Evolutionary conservation across 768 basidiomycete genomes (phyloP).

Genomic region (Pleurotus salmoneostramineus): DNA sequence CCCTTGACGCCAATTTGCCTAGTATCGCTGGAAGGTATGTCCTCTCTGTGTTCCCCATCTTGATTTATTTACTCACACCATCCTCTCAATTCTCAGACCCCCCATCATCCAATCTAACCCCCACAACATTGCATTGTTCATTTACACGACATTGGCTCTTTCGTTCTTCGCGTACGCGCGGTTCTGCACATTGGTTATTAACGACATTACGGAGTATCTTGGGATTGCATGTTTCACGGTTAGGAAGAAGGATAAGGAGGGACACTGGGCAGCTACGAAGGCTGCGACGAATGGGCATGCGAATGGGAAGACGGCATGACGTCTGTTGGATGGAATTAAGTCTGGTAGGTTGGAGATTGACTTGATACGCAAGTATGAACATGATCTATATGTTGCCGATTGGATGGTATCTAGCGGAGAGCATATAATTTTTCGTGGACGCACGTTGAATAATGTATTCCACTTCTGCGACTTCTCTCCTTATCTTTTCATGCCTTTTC

Average conservation of each 20-base stretch:
- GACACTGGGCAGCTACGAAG: constrained; percentile 43
- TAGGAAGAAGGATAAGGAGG: constrained; percentile 71
- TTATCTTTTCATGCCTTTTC: no score
- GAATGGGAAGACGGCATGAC: constrained; percentile 5
- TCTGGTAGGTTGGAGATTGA: no score
- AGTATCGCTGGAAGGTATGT: constrained; percentile 63
- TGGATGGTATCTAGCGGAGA: no score
- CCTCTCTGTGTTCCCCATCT: constrained; percentile 5
- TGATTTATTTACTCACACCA: background rate
- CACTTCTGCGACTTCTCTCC: no score
- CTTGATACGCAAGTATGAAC: no score
- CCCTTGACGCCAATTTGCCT: constrained; percentile 79
- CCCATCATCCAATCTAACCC: constrained; percentile 75
- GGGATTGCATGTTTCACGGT: constrained; percentile 97
- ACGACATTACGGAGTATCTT: constrained; percentile 84
- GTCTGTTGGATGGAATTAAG: no score
- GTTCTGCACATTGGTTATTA: constrained; percentile 81
- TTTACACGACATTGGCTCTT: constrained; percentile 65
- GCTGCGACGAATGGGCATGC: background rate
- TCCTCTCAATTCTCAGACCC: constrained; percentile 27
- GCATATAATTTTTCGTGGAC: no score
- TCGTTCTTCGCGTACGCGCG: constrained; percentile 70
- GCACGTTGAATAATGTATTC: no score
- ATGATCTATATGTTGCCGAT: no score
- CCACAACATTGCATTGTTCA: constrained; percentile 60